Percentiles rank a stretch among this genome's conserved stretches.
phyloP scores from a whole-genome alignment of 306 rosid species.

The Glycyrrhiza uralensis region DNA sequence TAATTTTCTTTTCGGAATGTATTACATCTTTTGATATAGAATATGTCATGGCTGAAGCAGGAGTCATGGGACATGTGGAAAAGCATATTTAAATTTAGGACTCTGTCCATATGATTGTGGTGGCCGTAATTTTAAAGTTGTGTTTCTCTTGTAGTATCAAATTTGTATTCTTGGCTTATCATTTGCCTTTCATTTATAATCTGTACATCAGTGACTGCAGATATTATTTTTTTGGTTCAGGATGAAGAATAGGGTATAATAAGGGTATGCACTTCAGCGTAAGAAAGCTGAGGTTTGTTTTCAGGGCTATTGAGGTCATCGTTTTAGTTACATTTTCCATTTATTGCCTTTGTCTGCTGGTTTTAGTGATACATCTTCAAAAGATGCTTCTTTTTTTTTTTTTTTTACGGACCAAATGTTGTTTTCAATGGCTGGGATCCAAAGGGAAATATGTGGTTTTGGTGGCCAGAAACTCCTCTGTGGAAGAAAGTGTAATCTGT shows the following conservation, averaged over 20 bases:
- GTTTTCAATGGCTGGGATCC: background rate
- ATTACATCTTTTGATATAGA: slow-evolving; percentile 1
- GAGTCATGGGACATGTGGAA: background rate
- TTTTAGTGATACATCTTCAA: background rate
- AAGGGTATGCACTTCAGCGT: background rate
- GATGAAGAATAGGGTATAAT: background rate
- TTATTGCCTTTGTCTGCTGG: background rate
- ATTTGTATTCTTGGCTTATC: background rate
- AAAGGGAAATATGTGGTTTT: background rate
- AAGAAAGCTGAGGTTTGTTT: background rate
- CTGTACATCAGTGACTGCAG: background rate
- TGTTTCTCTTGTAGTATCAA: background rate
- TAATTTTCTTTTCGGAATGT: background rate
- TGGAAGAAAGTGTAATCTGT: background rate
- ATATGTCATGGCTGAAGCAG: slow-evolving; percentile 21
- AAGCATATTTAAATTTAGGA: background rate
- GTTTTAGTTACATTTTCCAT: background rate
- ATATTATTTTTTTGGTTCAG: background rate
- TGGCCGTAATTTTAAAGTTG: background rate
- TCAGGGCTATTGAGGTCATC: background rate
- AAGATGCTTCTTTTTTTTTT: background rate
- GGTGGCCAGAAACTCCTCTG: background rate
- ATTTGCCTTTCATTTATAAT: background rate
- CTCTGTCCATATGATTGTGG: background rate
- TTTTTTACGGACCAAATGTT: background rate